phyloP scores from a whole-genome alignment of 1,284 basidiomycete species.

The Pisolithus thermaeus region DNA sequence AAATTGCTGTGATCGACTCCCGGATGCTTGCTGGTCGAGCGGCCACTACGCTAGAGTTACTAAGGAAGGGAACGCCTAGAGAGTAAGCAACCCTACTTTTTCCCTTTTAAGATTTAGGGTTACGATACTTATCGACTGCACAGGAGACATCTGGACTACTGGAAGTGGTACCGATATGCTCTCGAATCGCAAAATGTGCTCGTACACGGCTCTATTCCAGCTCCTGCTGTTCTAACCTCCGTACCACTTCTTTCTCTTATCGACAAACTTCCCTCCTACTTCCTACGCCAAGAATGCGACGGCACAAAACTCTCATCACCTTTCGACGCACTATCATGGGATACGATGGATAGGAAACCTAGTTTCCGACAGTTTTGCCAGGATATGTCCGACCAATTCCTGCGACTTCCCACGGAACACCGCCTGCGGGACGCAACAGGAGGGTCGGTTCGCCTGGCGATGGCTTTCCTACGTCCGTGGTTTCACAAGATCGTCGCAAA shows the following conservation, averaged over 20 bases:
- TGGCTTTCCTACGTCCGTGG: conserved; percentile 62
- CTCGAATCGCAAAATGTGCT: conserved; percentile 71
- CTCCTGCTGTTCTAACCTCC: conserved; percentile 58
- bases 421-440: conserved; percentile 59
- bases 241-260: conserved; percentile 60
- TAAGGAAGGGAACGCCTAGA: conserved; percentile 43
- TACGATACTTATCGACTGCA: conserved; percentile 3
- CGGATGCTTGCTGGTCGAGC: conserved; percentile 48
- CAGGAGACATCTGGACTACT: conserved; percentile 59
- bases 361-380: conserved; percentile 67
- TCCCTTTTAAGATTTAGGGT: conserved; percentile 1
- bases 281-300: conserved; percentile 39
- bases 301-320: conserved; percentile 30
- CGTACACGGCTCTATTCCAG: conserved; percentile 61
- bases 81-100: conserved; percentile 41
- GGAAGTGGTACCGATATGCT: conserved; percentile 70
- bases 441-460: conserved; percentile 58
- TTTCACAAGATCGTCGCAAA: conserved; percentile 47
- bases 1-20: conserved; percentile 74
- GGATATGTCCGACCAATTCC: conserved; percentile 57
- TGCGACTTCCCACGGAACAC: conserved; percentile 45
- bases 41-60: conserved; percentile 57
- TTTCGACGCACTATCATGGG: conserved; percentile 51
- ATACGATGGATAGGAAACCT: conserved; percentile 51
- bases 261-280: conserved; percentile 64